Base-by-base conservation (phyloP, 208 protist species). In the Dictyostelium gargantuum region DNA sequence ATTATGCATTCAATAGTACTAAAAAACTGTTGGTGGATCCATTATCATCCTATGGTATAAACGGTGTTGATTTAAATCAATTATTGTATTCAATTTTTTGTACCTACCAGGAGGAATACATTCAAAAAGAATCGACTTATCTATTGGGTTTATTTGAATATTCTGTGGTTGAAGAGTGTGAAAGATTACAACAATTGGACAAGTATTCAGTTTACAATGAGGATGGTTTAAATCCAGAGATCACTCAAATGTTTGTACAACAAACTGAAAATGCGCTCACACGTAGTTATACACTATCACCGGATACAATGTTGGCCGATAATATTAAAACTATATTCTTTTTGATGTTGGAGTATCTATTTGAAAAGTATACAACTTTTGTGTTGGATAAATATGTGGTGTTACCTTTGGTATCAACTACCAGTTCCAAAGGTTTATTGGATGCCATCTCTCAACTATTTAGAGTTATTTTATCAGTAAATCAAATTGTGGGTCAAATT, bases 261-360 rank as follows among this genome's bases (percentile, higher is more conserved):
- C 66, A 89, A 29, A 89, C 70, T 32, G 70, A 89, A 52, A 68
- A 79, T 79, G 66, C 82, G 0, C 13, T 89, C 15, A 48, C 35
- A 6, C 29, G 82, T 68, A 66, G 82, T 42, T 79, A 79, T 42
- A 56, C 52, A 21, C 29, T 89, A 23, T 89, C 82, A 23, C 72
- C 52, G 15, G 56, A n/a, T 54, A 11, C 21, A 29, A 1, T 70
- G 19, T 75, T 63, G 19, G 42, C 63, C 5, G 82, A 89, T 10
- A 89, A 89, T 68, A 89, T 89, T 32, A 89, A 89, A 35, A 29
- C 50, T 0, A 89, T 89, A 32, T 89, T 79, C 19, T 89, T 89
- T 19, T 54, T 79, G 42, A 26, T 89, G 26, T n/a, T 89, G 46
- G 23, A 48, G n/a, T 42, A 44, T 5, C 61, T 89, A 9, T 89